Base-by-base conservation (phyloP, 148 eudicot genomes). In the Fagopyrum esculentum region DNA sequence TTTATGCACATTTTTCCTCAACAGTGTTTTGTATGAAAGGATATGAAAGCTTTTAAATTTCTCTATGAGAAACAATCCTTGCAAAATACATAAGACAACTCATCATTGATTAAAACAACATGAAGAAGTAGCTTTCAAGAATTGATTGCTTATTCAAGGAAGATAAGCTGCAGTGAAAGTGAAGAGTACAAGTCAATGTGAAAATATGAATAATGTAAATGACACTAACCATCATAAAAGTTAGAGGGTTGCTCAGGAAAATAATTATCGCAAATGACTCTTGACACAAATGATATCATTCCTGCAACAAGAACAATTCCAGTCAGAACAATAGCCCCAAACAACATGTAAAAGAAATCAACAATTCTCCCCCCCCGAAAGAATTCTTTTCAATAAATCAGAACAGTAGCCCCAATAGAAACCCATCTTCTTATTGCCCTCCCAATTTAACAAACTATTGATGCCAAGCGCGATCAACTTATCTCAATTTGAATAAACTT, bases 261-360 rank as follows among this genome's bases (percentile, higher is more conserved):
- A 94, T 90, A 74, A 94, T 91, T 83, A 81, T 94, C 6, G 98
- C 97, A 78, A 94, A 90, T 55, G 98, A 91, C 76, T 83, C 96
- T 22, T 13, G 98, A 91, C 54, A 94, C 88, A 77, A 85, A 94
- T 45, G 98, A 97, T 71, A 94, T 94, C 97, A 90, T 91, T 59
- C 98, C 96, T 43, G 96, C 98, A 79, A 94, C 79, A 74, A 94
- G 96, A 72, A 94, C 98, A 81, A 92, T 90, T 35, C 96, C 93
- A 55, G 98, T 94, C 77, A 94, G 79, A 78, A 90, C 92, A 80
- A 89, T 73, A 48, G 98, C 98, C 64, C 98, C 98, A 78, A 94
- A 92, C 66, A 94, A 81, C 98, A 94, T 94, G 77, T 92, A 94
- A 73, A 94, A 92, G 89, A 94, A 94, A 87, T 94, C 98, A 1